Base-by-base conservation (phyloP, 2,329 filamentous ascomycete species). In the Apiospora pterosperma region DNA sequence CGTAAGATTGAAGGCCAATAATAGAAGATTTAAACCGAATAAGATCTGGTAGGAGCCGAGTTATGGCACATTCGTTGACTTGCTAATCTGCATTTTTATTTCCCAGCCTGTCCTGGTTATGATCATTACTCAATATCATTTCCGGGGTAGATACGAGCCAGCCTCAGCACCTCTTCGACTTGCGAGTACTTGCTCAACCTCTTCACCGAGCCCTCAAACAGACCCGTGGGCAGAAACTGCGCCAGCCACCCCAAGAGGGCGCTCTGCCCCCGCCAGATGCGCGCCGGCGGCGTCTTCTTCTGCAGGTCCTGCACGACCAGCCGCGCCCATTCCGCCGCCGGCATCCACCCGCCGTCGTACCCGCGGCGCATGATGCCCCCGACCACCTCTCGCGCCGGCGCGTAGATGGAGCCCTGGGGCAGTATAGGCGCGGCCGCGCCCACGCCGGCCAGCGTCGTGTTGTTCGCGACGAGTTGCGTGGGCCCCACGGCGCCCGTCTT, bases 81-180 rank as follows among this genome's bases (percentile, higher is more conserved):
- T 42, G 41, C 41, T 10, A 42, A 42, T 21, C 41, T 21, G 41
- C n/a, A n/a, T 3, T 23, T 5, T 23, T 11, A 21, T 25, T 11
- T 12, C 28, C 10, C 34, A n/a, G n/a, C n/a, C n/a, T n/a, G n/a
- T n/a, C n/a, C n/a, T n/a, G n/a, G n/a, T n/a, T n/a, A n/a, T 10
- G 16, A 16, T 34, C 48, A 8, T 52, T 28, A 55, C 48, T 55
- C 48, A 4, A n/a, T 19, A 5, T 55, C 28, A 28, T 55, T 55
- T 25, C 48, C 25, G 10, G 48, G 48, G 28, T 55, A 55, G 28
- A n/a, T 55, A 1, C 7, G 25, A 3, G 48, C 16, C 19, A 55
- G 16, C 19, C 48, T 34, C 48, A 55, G 7, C 19, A 69, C 65
- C 16, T 67, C 44, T 63, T 72, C 70, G 36, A 72, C 68, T 14